Percentiles rank a stretch among this genome's conserved stretches.
These are phyloP conservation scores for Chiua virens DNA, from an alignment of 768 basidiomycete species.

Conservation along the genomic window DNA sequence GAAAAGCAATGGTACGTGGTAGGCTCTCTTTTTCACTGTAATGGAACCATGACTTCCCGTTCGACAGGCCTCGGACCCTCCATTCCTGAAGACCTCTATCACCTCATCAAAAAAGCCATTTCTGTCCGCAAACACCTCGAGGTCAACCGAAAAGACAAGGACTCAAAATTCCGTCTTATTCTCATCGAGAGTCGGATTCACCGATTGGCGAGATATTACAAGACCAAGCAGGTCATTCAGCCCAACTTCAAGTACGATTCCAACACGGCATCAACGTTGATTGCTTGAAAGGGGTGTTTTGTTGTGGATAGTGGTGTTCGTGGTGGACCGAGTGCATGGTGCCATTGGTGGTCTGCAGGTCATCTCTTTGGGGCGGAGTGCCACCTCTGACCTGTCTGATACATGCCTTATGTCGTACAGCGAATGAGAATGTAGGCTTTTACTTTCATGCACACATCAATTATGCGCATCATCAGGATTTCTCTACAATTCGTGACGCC, in stretches of 20 bases:
- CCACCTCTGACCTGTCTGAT: not conserved
- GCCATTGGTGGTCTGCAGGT: not conserved
- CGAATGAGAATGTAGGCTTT: conserved; percentile 23
- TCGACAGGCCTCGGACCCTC: conserved; percentile 85
- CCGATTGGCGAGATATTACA: conserved; percentile 97
- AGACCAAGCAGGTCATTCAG: conserved; percentile 95
- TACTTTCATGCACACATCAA: conserved; percentile 15
- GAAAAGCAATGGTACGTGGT: conserved; percentile 83
- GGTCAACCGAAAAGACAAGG: conserved; percentile 98
- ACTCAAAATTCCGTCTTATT: conserved; percentile 95
- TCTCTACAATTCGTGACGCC: too few species aligned
- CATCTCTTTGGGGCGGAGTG: not conserved
- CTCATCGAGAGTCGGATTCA: conserved; percentile 99
- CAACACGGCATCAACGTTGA: conserved; percentile 88
- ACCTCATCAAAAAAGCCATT: conserved; percentile 99
- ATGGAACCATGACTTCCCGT: conserved; percentile 3
- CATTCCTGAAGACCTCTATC: conserved; percentile 99
- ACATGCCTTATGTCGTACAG: conserved; percentile 7
- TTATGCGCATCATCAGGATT: conserved; percentile 10
- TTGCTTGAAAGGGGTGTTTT: conserved; percentile 52
- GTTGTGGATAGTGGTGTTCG: not conserved
- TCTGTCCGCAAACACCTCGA: conserved; percentile 98
- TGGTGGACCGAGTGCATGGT: not conserved
- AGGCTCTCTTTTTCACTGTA: not conserved
- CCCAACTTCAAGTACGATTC: conserved; percentile 99